phyloP scores from a whole-genome alignment of 768 basidiomycete genomes.

The Collybiopsis confluens region DNA sequence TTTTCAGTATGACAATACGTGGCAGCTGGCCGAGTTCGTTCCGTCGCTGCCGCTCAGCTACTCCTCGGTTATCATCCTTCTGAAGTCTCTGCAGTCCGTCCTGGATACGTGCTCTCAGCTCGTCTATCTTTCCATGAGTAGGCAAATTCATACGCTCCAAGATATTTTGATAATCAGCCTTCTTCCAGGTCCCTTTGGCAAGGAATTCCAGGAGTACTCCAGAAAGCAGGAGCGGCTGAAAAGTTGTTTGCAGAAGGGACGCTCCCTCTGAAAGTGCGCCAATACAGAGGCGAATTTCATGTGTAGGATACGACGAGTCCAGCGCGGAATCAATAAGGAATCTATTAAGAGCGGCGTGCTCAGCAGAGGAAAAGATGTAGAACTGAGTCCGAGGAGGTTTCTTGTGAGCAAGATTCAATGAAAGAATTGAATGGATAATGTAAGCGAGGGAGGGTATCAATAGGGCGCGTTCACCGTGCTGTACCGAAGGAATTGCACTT shows the following conservation, averaged over 20 bases:
- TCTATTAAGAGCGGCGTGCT: conserved; percentile 34
- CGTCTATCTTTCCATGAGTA: conserved; percentile 31
- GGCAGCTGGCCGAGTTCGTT: conserved; percentile 41
- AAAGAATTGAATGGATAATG: conserved; percentile 30
- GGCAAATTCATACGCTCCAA: conserved; percentile 36
- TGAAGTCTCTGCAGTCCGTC: conserved; percentile 31
- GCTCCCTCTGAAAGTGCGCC: conserved; percentile 47
- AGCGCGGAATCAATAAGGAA: conserved; percentile 41
- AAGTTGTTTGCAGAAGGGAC: conserved; percentile 42
- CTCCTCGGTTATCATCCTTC: conserved; percentile 18
- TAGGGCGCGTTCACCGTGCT: conserved; percentile 21
- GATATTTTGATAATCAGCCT: conserved; percentile 34
- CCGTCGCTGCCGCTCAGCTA: conserved; percentile 20
- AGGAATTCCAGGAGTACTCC: conserved; percentile 40
- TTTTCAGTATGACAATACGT: conserved; percentile 39
- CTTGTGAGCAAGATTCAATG: conserved; percentile 16
- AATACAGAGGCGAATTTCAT: conserved; percentile 41
- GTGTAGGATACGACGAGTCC: conserved; percentile 20
- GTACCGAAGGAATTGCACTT: conserved; percentile 13
- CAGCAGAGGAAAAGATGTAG: conserved; percentile 41
- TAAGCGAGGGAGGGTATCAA: conserved; percentile 33
- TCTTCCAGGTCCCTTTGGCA: conserved; percentile 27
- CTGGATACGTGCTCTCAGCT: conserved; percentile 33
- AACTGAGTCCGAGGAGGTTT: conserved; percentile 33
- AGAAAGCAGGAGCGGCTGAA: conserved; percentile 43